Base-by-base conservation (phyloP, 2,329 filamentous ascomycete genomes). In the Orbilia blumenaviensis region DNA sequence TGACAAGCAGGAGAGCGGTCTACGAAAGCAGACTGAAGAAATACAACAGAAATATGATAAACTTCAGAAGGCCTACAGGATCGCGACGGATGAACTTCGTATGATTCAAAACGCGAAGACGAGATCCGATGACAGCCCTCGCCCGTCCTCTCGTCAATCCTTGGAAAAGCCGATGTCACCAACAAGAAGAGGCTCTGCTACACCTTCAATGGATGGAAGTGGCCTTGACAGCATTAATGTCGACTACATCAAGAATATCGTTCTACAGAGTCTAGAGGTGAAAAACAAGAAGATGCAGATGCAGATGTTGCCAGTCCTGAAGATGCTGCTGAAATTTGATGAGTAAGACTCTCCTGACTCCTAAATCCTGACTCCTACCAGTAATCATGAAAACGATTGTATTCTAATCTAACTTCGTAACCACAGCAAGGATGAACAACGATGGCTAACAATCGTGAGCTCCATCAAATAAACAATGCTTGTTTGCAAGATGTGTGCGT, bases 221-320 rank as follows among this genome's bases (percentile, higher is more conserved):
- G 21, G 62, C 25, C 32, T 12, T 14, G 67, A 68, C 16, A 63
- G 80, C 12, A 81, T 84, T 3, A 88, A 90, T 73, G 85, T 85
- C 38, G 86, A 89, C 77, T 94, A 95, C 80, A 83, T 94, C 66
- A 94, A 93, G 86, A 93, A 92, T 7, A 91, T 94, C 66, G 83
- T 95, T 79, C 83, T 95, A 78, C 91, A 94, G 82, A 94, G 94
- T 82, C 82, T 95, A 78, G 91, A 94, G 84, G 89, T 92, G 79
- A 92, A 89, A 84, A 92, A 94, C 81, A 91, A 90, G 82, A 91
- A 88, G 84, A 85, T 92, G 79, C 88, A 92, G 80, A 86, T 89
- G 78, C 91, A 93, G 84, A 85, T 94, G 78, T 90, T 95, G 67
- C 91, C 91, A 0, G 91, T 94, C 34, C 82, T 95, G 80, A 90